Evolutionary conservation across 169 alveolate genomes (phyloP).

Genomic region (Plasmodium coatneyi): DNA sequence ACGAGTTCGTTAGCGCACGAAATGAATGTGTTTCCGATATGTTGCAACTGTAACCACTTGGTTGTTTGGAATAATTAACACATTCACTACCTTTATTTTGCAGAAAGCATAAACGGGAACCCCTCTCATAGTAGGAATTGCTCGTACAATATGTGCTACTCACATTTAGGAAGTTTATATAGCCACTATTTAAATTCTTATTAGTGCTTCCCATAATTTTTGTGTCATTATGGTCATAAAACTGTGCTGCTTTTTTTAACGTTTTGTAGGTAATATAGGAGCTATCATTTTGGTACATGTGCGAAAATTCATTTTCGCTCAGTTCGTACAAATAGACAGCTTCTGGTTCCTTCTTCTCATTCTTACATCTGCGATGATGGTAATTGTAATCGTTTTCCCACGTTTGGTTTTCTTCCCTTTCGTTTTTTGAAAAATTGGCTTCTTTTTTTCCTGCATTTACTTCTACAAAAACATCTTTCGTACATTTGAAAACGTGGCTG

Average conservation of each 20-base stretch:
- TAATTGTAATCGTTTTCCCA: neutral
- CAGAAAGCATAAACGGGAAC: neutral
- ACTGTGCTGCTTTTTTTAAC: constrained; percentile 40
- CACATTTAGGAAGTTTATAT: constrained; percentile 3
- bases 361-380: neutral
- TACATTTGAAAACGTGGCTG: constrained; percentile 1
- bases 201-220: neutral
- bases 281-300: constrained; percentile 1
- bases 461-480: constrained; percentile 46
- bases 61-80: neutral
- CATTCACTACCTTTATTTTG: neutral
- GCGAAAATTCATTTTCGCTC: constrained; percentile 34
- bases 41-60: neutral
- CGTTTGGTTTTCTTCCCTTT: neutral
- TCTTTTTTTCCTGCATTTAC: constrained; percentile 17
- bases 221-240: constrained; percentile 54
- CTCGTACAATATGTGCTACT: neutral
- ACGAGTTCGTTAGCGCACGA: constrained; percentile 22
- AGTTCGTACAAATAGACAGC: constrained; percentile 34
- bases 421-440: neutral
- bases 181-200: constrained; percentile 50
- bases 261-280: constrained; percentile 31
- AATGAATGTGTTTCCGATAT: neutral
- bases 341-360: constrained; percentile 19
- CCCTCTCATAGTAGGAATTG: neutral